Evolutionary conservation across 768 basidiomycete genomes (phyloP).

Genomic region (Amanita brunnescens): DNA sequence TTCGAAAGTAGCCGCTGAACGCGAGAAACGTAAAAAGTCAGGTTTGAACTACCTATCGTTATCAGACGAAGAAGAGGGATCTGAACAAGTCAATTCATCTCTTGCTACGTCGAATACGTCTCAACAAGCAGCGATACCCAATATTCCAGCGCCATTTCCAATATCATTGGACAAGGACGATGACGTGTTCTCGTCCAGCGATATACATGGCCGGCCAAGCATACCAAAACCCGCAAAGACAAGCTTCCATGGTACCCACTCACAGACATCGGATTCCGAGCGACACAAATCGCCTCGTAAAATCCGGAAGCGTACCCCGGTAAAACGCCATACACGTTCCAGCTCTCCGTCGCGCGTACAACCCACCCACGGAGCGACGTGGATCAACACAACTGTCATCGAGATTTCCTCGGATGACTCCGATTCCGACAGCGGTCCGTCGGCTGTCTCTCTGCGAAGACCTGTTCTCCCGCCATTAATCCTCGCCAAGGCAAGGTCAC

Average conservation of each 20-base stretch:
- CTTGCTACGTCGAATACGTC: neutral
- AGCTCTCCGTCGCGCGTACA: neutral
- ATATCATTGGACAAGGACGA: neutral
- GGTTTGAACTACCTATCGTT: neutral
- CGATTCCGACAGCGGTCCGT: neutral
- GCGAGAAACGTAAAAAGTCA: neutral
- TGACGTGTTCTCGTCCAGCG: neutral
- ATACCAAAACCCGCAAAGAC: neutral
- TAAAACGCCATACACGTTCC: neutral
- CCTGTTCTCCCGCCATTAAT: neutral
- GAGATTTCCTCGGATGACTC: constrained; percentile 7
- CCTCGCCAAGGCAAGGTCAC: constrained; percentile 1
- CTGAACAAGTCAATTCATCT: neutral
- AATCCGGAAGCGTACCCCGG: neutral
- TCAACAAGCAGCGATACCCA: neutral
- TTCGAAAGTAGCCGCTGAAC: no score
- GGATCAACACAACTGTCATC: neutral
- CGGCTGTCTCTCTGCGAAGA: neutral
- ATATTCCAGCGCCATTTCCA: neutral
- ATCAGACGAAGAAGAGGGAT: neutral
- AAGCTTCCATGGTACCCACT: no score
- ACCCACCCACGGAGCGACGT: neutral
- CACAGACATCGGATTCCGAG: neutral
- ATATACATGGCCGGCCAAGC: neutral
- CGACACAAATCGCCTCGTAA: neutral